Base-by-base conservation (phyloP, 2,329 filamentous ascomycete species). In the Phaeosphaeriaceae sp. region DNA sequence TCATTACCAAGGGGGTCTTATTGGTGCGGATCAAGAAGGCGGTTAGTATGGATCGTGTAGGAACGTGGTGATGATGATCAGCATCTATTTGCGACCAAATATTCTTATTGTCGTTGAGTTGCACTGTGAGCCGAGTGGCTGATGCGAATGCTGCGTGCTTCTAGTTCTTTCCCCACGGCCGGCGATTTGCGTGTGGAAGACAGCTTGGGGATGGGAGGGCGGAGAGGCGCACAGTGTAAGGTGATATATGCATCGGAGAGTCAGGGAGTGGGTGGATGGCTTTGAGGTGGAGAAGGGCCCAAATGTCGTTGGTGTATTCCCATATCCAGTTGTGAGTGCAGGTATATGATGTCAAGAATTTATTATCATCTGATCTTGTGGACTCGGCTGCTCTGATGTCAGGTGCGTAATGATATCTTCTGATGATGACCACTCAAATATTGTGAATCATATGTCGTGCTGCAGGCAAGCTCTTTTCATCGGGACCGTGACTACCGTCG, bases 1-100 rank as follows among this genome's bases (percentile, higher is more conserved):
- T 83, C 27, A 77, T 86, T 56, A 90, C 86, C 2, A 84, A 86
- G 21, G 92, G 91, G 0, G 83, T 88, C 15, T 71, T 98, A 51
- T 78, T 98, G 58, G 86, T 97, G 27, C 88, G 88, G 75, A 84
- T 97, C 51, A 84, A 83, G 51, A 95, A 93, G 70, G 71, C 63
- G 63, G 68, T 77, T 53, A 75, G 72, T 74, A 48, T 27, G 63
- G 57, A 41, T n/a, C 27, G 51, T 31, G 31, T 27, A 7, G 22
- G 20, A 4, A 53, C 64, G 54, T 65, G 67, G 40, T 49, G 40
- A 53, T 20, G 7, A 20, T 9, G 25, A 27, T 27, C 5, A 9
- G 9, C 25, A 27, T 27, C 9, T 9, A 27, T 9, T 27, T 27
- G 25, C 25, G 25, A 27, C 5, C 4, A 27, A 9, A 27, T 27